phyloP scores from a whole-genome alignment of 352 stramenopile species.

The Phytophthora palmivora region DNA sequence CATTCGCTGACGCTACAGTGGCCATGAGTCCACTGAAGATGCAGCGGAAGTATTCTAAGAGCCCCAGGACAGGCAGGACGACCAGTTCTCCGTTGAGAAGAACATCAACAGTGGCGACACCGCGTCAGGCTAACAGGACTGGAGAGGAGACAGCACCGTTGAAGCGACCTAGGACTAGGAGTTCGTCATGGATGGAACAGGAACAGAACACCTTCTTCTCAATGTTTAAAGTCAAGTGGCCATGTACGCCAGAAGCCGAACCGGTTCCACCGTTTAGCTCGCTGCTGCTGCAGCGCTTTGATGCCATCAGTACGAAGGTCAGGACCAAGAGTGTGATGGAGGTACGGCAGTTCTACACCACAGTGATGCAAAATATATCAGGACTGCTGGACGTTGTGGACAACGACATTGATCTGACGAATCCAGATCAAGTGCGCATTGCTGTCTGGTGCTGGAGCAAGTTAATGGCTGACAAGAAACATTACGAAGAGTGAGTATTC shows the following conservation, averaged over 20 bases:
- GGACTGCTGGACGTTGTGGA: constrained; percentile 48
- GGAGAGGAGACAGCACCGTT: constrained; percentile 12
- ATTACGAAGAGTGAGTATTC: constrained; percentile 43
- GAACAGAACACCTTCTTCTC: constrained; percentile 76
- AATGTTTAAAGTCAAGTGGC: constrained; percentile 78
- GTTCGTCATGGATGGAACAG: constrained; percentile 52
- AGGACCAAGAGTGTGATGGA: constrained; percentile 69
- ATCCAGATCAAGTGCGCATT: constrained; percentile 76
- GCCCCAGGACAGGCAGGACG: constrained; percentile 18
- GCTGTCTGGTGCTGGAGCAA: constrained; percentile 80
- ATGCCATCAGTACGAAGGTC: constrained; percentile 68
- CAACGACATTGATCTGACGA: constrained; percentile 71
- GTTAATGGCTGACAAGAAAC: constrained; percentile 48
- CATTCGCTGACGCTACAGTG: constrained; percentile 35
- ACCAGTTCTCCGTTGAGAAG: constrained; percentile 21
- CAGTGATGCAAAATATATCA: constrained; percentile 55
- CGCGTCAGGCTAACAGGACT: constrained; percentile 9
- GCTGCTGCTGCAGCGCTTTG: constrained; percentile 63
- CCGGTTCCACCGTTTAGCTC: constrained; percentile 40
- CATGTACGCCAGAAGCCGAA: constrained; percentile 26
- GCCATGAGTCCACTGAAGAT: constrained; percentile 31
- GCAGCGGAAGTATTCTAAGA: constrained; percentile 26
- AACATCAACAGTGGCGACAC: constrained; percentile 9
- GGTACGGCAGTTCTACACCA: constrained; percentile 65
- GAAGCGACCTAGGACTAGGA: constrained; percentile 35